phyloP scores from a whole-genome alignment of 177 flowering plant genomes.

The Vitis hybrid region DNA sequence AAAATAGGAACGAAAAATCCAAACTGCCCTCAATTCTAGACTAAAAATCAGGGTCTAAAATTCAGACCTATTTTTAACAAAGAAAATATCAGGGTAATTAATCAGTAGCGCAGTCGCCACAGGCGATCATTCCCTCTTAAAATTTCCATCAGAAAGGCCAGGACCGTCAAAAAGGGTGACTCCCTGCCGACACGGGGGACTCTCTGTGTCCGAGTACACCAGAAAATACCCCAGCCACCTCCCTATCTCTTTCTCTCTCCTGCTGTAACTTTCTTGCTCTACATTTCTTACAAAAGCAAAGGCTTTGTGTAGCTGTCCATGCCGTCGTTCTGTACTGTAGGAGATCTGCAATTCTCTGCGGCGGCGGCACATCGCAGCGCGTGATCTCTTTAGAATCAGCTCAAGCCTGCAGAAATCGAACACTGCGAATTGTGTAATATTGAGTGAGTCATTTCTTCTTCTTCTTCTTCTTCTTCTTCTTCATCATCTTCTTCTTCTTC shows the following conservation, averaged over 20 bases:
- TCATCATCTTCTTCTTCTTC: conserved; percentile 14
- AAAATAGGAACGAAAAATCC: too few relatives aligned
- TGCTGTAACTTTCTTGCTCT: neutral
- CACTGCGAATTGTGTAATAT: too few relatives aligned
- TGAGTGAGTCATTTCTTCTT: neutral
- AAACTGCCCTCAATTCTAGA: too few relatives aligned
- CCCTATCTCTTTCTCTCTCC: neutral
- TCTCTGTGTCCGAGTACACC: conserved; percentile 18
- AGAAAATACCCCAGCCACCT: conserved; percentile 2
- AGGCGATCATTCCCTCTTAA: too few relatives aligned
- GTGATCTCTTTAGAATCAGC: too few relatives aligned
- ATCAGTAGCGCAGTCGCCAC: neutral
- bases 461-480: neutral
- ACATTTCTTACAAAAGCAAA: neutral
- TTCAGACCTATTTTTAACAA: too few relatives aligned
- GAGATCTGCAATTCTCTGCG: conserved; percentile 20
- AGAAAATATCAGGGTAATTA: too few relatives aligned
- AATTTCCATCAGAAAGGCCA: neutral
- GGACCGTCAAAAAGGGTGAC: conserved; percentile 5
- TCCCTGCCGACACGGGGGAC: too few relatives aligned
- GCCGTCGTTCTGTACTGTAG: conserved; percentile 8
- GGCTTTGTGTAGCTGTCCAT: conserved; percentile 1
- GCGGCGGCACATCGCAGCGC: too few relatives aligned
- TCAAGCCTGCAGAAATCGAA: too few relatives aligned
- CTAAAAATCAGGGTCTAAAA: too few relatives aligned